These are phyloP conservation scores for Kalaharituber pfeilii DNA, from an alignment of 2,329 filamentous ascomycete species.

Conservation along the genomic window DNA sequence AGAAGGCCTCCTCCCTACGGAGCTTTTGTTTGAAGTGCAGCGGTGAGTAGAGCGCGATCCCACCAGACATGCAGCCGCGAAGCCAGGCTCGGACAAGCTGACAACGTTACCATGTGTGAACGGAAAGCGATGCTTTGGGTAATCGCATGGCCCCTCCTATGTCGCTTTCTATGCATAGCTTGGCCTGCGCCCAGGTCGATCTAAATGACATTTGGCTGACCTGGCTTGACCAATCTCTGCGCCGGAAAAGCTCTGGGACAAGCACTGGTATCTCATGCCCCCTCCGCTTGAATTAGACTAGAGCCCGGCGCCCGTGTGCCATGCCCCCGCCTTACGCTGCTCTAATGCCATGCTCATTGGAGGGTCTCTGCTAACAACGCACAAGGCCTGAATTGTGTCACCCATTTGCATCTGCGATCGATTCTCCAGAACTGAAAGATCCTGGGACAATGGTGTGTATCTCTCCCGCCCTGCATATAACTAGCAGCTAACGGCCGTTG, in stretches of 20 bases:
- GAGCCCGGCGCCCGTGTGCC: no score
- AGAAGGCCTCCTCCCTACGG: conserved; percentile 30
- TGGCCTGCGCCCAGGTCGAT: no score
- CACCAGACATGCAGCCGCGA: no score
- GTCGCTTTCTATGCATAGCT: background rate
- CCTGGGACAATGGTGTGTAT: conserved; percentile 31
- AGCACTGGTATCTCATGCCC: background rate
- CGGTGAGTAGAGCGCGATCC: no score
- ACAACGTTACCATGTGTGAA: background rate
- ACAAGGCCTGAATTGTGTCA: conserved; percentile 34
- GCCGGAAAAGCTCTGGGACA: background rate
- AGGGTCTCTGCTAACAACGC: background rate
- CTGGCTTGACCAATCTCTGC: background rate
- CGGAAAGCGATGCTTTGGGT: background rate
- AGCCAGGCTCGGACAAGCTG: no score
- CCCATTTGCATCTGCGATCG: conserved; percentile 35
- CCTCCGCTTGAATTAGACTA: no score
- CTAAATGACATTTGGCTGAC: background rate
- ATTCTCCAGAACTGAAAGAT: conserved; percentile 29
- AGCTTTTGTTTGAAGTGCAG: conserved; percentile 34
- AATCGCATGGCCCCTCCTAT: background rate
- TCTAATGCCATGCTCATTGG: no score
- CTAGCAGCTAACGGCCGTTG: background rate
- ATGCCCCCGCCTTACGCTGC: no score
- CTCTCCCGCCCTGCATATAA: background rate